These are phyloP conservation scores for Kwoniella newhampshirensis DNA, from an alignment of 768 basidiomycete genomes.

Conservation along the genomic window DNA sequence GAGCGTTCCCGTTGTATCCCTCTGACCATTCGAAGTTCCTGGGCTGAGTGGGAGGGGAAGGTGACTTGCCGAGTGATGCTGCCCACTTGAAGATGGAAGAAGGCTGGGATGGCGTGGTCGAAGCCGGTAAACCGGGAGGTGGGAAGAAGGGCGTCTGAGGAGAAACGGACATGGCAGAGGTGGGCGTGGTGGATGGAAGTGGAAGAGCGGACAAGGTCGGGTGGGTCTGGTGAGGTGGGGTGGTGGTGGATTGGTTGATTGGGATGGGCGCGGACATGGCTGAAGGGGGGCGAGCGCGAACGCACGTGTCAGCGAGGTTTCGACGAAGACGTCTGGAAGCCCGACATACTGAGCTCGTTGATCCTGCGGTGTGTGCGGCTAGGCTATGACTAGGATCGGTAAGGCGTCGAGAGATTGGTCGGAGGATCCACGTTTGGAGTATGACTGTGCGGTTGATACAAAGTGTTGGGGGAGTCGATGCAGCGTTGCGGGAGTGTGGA, in stretches of 20 bases:
- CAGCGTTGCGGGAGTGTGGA: no score
- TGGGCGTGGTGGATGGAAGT: slow-evolving; percentile 12
- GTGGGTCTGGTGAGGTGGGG: slow-evolving; percentile 2
- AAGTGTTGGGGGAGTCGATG: no score
- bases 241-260: slow-evolving; percentile 12
- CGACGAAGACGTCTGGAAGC: background rate
- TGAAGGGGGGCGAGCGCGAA: background rate
- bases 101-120: slow-evolving; percentile 14
- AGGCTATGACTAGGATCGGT: no score
- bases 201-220: slow-evolving; percentile 10
- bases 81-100: slow-evolving; percentile 38
- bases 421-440: no score
- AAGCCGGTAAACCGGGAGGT: slow-evolving; percentile 14
- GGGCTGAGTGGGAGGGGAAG: slow-evolving; percentile 1
- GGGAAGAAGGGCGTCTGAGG: slow-evolving; percentile 37
- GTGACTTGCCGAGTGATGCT: slow-evolving; percentile 34
- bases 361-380: no score
- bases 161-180: slow-evolving; percentile 32
- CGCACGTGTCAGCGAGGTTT: background rate
- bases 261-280: slow-evolving; percentile 32
- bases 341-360: no score
- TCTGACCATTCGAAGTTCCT: slow-evolving; percentile 4
- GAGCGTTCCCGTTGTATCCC: slow-evolving; percentile 24
- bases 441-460: no score
- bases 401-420: no score